Evolutionary conservation across 2,329 filamentous ascomycete genomes (phyloP).

Genomic region (Periconia macrospinosa): DNA sequence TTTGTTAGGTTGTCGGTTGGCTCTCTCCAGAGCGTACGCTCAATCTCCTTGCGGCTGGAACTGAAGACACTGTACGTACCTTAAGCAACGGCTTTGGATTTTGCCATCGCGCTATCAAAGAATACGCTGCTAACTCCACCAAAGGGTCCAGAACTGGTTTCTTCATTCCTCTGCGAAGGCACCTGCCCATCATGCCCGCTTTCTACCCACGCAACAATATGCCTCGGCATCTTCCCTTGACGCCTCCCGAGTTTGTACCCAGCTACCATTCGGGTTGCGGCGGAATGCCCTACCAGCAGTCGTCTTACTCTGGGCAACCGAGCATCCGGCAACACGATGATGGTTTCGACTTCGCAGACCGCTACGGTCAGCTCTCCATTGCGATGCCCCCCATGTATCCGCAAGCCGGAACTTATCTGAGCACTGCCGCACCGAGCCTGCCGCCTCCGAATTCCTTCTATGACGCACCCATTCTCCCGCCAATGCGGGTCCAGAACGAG

Average conservation of each 20-base stretch:
- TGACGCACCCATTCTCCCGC: slow-evolving; percentile 52
- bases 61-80: slow-evolving; percentile 44
- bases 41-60: slow-evolving; percentile 34
- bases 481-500: slow-evolving; percentile 48
- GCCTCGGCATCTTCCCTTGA: slow-evolving; percentile 49
- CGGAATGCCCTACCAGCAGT: slow-evolving; percentile 50
- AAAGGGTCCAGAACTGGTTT: slow-evolving; percentile 47
- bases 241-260: slow-evolving; percentile 52
- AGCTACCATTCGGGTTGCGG: slow-evolving; percentile 49
- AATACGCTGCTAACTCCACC: slow-evolving; percentile 20
- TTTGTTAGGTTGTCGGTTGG: slow-evolving; percentile 35
- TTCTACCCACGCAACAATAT: slow-evolving; percentile 52
- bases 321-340: slow-evolving; percentile 47
- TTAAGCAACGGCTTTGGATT: background rate
- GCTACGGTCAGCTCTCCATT: slow-evolving; percentile 48
- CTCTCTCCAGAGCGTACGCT: slow-evolving; percentile 41
- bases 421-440: slow-evolving; percentile 38
- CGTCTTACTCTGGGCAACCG: slow-evolving; percentile 47
- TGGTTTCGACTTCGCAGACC: slow-evolving; percentile 50
- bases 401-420: slow-evolving; percentile 43
- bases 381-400: slow-evolving; percentile 45
- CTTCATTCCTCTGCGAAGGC: slow-evolving; percentile 40
- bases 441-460: slow-evolving; percentile 46
- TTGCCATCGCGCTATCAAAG: background rate
- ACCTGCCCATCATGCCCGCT: slow-evolving; percentile 51